Evolutionary conservation across 202 grass and related monocot species (phyloP).

Genomic region (Panicum hallii): DNA sequence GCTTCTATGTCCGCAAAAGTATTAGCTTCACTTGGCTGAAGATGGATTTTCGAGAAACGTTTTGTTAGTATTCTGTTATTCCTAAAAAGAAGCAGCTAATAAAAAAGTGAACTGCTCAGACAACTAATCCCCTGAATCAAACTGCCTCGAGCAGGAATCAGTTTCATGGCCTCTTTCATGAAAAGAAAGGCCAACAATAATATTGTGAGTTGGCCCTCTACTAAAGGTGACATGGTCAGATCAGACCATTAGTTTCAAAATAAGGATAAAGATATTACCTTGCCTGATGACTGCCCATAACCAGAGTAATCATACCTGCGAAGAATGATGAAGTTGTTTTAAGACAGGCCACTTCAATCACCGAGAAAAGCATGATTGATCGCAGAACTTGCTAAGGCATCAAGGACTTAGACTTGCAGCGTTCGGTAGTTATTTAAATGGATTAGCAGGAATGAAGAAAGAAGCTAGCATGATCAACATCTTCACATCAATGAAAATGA

Average conservation of each 20-base stretch:
- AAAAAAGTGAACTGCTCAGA: conserved; percentile 19
- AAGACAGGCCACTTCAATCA: not conserved
- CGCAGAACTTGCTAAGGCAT: not conserved
- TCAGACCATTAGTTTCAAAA: not conserved
- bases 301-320: conserved; percentile 96
- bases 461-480: conserved; percentile 16
- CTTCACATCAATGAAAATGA: conserved; percentile 1
- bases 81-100: not conserved
- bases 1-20: conserved; percentile 90
- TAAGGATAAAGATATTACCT: conserved; percentile 53
- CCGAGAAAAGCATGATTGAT: not conserved
- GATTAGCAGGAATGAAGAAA: not conserved
- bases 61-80: conserved; percentile 21
- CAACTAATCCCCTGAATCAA: not conserved
- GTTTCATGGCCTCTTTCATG: not conserved
- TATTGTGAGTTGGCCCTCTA: conserved; percentile 13
- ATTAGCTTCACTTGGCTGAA: conserved; percentile 86
- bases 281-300: conserved; percentile 93
- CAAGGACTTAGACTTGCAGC: not conserved
- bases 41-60: conserved; percentile 14
- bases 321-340: conserved; percentile 35
- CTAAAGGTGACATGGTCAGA: conserved; percentile 10
- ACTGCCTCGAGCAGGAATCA: not conserved
- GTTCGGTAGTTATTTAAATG: not conserved
- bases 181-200: conserved; percentile 8